Conservation (phyloP, 306 rosid species). For the Mimosa pudica region DNA sequence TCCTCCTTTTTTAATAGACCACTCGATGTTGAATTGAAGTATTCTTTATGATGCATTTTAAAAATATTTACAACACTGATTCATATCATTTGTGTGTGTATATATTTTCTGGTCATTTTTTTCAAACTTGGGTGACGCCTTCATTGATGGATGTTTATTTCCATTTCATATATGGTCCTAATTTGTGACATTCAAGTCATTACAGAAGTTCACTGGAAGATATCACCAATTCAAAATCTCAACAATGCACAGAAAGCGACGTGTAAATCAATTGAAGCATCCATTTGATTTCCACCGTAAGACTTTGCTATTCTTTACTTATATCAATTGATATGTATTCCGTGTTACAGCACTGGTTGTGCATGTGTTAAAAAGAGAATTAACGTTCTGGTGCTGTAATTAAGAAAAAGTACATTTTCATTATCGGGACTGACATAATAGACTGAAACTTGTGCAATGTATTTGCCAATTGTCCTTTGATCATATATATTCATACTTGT, state of each 20-base stretch:
- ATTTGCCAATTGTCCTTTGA: neutral
- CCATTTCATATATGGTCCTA: slow-evolving; percentile 3
- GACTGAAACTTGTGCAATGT: neutral
- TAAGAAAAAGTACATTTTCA: neutral
- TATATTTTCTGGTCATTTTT: neutral
- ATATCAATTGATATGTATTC: slow-evolving; percentile 10
- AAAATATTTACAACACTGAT: neutral
- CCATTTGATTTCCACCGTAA: slow-evolving; percentile 56
- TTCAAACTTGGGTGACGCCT: slow-evolving; percentile 8
- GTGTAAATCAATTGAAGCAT: slow-evolving; percentile 49
- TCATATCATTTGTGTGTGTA: neutral
- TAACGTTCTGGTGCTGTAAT: neutral
- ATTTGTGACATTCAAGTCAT: slow-evolving; percentile 3
- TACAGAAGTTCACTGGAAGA: slow-evolving; percentile 33
- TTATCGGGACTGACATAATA: neutral
- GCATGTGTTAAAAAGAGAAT: too few species aligned
- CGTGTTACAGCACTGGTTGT: neutral
- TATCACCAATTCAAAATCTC: slow-evolving; percentile 28
- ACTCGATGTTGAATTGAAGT: neutral
- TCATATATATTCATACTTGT: neutral
- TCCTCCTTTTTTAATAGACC: too few species aligned
- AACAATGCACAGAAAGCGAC: slow-evolving; percentile 43
- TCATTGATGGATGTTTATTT: neutral
- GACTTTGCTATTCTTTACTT: slow-evolving; percentile 23
- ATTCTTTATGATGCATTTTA: neutral